Conservation (phyloP, 306 rosid genomes). For the Vigna mungo region DNA sequence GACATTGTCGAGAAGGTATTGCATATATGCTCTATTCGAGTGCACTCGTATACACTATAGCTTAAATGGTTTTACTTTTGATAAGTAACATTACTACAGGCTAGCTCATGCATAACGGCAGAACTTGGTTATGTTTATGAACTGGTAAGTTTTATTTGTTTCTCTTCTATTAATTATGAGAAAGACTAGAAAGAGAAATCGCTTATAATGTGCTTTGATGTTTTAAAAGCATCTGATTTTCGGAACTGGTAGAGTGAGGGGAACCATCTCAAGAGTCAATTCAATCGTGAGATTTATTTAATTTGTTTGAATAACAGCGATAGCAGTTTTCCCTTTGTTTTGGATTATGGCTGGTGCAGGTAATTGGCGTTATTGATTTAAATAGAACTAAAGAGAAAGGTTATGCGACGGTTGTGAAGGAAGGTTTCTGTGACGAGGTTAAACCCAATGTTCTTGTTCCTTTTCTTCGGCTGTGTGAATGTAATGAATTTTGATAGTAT, state of each 20-base stretch:
- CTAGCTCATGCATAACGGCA: slow-evolving; percentile 76
- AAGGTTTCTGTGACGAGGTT: slow-evolving; percentile 96
- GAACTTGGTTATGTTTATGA: slow-evolving; percentile 93
- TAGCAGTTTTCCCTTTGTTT: slow-evolving; percentile 16
- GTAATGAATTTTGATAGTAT: slow-evolving; percentile 39
- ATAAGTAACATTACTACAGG: slow-evolving; percentile 58
- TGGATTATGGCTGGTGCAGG: slow-evolving; percentile 55
- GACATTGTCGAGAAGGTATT: slow-evolving; percentile 86
- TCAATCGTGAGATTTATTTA: slow-evolving; percentile 4
- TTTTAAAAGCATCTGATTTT: slow-evolving; percentile 32
- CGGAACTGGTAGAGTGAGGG: background rate
- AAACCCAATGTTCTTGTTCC: slow-evolving; percentile 44
- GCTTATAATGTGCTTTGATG: slow-evolving; percentile 18
- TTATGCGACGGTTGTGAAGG: slow-evolving; percentile 87
- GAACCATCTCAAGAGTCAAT: slow-evolving; percentile 18
- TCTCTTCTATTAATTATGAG: slow-evolving; percentile 27
- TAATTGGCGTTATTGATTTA: slow-evolving; percentile 91
- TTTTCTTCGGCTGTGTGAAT: slow-evolving; percentile 43
- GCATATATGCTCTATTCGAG: slow-evolving; percentile 37
- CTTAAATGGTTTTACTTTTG: slow-evolving; percentile 26
- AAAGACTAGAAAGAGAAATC: background rate
- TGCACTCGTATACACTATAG: slow-evolving; percentile 43
- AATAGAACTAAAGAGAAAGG: slow-evolving; percentile 89
- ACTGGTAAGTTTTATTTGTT: slow-evolving; percentile 64
- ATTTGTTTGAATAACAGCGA: slow-evolving; percentile 10